Conservation (phyloP, 805 yeast species). For the Jamesozyma rosinii region DNA sequence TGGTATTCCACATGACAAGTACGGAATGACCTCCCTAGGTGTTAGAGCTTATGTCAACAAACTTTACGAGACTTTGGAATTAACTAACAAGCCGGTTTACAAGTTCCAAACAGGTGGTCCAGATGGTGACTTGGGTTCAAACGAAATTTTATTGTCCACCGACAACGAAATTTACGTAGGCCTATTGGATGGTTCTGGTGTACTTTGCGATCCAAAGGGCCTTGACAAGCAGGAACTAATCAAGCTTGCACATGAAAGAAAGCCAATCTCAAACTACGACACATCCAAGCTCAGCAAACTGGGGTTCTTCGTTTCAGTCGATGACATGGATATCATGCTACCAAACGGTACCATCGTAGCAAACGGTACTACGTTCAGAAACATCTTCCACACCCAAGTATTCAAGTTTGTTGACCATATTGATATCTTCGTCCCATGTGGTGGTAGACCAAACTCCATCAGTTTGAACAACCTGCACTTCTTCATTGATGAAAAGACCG, state of each 20-base stretch:
- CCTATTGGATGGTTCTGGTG: conserved; percentile 93
- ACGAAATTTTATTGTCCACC: conserved; percentile 80
- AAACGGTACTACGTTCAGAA: conserved; percentile 85
- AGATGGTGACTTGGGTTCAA: conserved; percentile 95
- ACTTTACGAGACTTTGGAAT: conserved; percentile 66
- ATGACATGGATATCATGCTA: conserved; percentile 67
- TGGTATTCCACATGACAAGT: conserved; percentile 96
- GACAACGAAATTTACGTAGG: conserved; percentile 73
- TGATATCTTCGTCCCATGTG: conserved; percentile 93
- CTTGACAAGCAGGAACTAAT: conserved; percentile 69
- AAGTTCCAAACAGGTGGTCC: conserved; percentile 98
- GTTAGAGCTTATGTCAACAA: conserved; percentile 87
- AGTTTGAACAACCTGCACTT: conserved; percentile 71
- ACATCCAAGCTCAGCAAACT: conserved; percentile 51
- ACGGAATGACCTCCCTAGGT: conserved; percentile 94
- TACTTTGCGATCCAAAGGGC: conserved; percentile 84
- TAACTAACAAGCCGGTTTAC: conserved; percentile 49
- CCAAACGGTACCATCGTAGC: conserved; percentile 69
- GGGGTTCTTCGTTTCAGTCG: conserved; percentile 80
- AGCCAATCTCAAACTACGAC: conserved; percentile 65
- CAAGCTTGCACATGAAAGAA: conserved; percentile 68
- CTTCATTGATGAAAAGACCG: conserved; percentile 66
- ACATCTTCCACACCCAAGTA: conserved; percentile 72
- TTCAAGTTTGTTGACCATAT: conserved; percentile 55
- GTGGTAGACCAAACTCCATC: conserved; percentile 96